phyloP scores from a whole-genome alignment of 257 asterid genomes.

The Nicotiana knightiana region DNA sequence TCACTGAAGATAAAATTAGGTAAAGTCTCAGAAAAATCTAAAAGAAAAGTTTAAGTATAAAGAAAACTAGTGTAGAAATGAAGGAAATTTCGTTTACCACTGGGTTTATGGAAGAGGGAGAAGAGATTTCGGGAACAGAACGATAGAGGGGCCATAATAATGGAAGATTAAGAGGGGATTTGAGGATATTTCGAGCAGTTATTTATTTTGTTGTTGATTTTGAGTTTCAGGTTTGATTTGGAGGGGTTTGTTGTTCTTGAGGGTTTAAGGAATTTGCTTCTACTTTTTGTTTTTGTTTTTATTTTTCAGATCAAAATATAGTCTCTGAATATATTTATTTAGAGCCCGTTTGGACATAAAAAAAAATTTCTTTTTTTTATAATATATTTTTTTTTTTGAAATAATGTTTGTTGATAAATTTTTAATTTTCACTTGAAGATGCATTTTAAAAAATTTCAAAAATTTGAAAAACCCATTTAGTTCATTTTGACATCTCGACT shows the following conservation, averaged over 20 bases:
- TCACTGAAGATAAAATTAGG: constrained; percentile 34
- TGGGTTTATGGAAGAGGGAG: constrained; percentile 27
- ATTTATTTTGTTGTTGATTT: not conserved
- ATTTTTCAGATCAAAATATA: too few species aligned
- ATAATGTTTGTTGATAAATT: too few species aligned
- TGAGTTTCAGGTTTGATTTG: not conserved
- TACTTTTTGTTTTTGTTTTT: not conserved
- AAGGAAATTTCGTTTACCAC: constrained; percentile 28
- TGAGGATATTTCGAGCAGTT: too few species aligned
- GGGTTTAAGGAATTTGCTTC: not conserved
- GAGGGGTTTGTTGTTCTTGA: not conserved
- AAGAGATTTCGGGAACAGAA: constrained; percentile 38
- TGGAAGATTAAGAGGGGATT: not conserved
- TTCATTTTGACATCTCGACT: too few species aligned
- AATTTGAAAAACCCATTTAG: too few species aligned
- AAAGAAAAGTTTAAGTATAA: not conserved
- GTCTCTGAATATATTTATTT: too few species aligned
- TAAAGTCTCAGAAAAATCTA: not conserved
- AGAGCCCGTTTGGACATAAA: too few species aligned
- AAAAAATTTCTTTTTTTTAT: too few species aligned
- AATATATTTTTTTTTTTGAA: too few species aligned
- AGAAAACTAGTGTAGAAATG: too few species aligned
- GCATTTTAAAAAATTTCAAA: too few species aligned
- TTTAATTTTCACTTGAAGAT: too few species aligned
- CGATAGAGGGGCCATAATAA: constrained; percentile 55